Evolutionary conservation across 2,329 filamentous ascomycete species (phyloP).

Genomic region (Lachnellula suecica): DNA sequence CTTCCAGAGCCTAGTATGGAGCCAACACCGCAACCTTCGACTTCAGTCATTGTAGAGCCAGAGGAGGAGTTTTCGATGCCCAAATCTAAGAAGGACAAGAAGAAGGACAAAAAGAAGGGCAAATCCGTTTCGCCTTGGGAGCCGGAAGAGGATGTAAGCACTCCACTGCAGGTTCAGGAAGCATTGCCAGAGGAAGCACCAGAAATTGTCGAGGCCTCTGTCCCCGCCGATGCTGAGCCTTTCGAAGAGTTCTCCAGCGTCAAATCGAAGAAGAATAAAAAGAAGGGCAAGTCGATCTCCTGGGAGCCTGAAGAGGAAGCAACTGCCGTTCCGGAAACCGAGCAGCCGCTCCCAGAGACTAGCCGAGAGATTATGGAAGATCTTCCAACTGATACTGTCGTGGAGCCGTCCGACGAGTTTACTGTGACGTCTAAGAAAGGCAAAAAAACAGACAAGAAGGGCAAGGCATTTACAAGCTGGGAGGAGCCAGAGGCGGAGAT

Average conservation of each 20-base stretch:
- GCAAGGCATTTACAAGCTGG: not conserved
- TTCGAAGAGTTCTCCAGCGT: slow-evolving; percentile 7
- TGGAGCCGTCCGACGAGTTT: not conserved
- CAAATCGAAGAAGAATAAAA: slow-evolving; percentile 18
- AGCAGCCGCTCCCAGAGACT: slow-evolving; percentile 32
- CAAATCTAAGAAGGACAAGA: slow-evolving; percentile 17
- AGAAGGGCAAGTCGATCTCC: not conserved
- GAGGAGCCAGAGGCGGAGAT: not conserved
- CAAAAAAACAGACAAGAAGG: not conserved
- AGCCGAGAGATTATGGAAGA: slow-evolving; percentile 18
- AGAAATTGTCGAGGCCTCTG: slow-evolving; percentile 36
- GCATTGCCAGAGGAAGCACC: slow-evolving; percentile 36
- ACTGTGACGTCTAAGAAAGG: slow-evolving; percentile 15
- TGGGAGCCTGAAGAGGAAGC: not conserved
- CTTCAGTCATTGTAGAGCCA: not conserved
- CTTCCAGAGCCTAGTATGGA: not conserved
- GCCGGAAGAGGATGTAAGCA: not conserved
- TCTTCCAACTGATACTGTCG: not conserved
- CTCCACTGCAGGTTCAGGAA: not conserved
- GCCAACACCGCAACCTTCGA: no score
- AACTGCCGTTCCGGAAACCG: not conserved
- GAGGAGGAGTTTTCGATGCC: slow-evolving; percentile 7
- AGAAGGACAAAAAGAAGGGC: slow-evolving; percentile 1
- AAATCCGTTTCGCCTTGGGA: not conserved
- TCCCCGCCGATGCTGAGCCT: not conserved